phyloP scores from a whole-genome alignment of 352 stramenopile genomes.

The Pythium coloratum region DNA sequence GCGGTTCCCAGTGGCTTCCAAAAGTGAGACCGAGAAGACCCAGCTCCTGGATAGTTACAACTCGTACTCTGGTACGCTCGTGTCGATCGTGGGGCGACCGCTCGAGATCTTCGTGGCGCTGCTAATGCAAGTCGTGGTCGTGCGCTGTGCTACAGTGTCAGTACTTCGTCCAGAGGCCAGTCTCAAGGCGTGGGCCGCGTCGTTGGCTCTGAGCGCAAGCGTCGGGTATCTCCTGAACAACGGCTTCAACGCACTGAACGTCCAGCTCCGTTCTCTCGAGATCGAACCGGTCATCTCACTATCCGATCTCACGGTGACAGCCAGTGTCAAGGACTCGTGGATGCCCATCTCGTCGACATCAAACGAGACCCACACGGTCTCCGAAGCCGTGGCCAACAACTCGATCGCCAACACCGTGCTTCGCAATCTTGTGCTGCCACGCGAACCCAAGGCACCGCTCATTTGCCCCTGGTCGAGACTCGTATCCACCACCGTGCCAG shows the following conservation, averaged over 20 bases:
- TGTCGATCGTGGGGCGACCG: background rate
- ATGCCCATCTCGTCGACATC: too few relatives aligned
- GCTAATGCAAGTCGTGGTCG: too few relatives aligned
- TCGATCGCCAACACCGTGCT: too few relatives aligned
- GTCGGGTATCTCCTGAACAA: conserved; percentile 24
- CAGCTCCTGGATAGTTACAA: conserved; percentile 1
- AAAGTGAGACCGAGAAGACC: conserved; percentile 7
- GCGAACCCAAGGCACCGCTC: too few relatives aligned
- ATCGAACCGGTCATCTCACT: background rate
- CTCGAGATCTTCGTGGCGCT: conserved; percentile 4
- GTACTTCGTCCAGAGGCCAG: background rate
- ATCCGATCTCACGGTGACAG: background rate
- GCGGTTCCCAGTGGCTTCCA: conserved; percentile 1
- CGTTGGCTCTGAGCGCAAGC: background rate
- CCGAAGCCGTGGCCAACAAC: too few relatives aligned
- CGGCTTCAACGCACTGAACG: conserved; percentile 28
- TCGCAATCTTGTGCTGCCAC: too few relatives aligned
- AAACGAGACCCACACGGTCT: too few relatives aligned
- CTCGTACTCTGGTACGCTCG: conserved; percentile 7
- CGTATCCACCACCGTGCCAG: too few relatives aligned
- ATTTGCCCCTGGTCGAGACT: too few relatives aligned
- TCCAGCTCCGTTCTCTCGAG: conserved; percentile 8
- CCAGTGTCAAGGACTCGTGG: too few relatives aligned
- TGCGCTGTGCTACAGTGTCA: too few relatives aligned
- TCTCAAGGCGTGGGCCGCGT: background rate